phyloP scores from a whole-genome alignment of 371 early-diverging fungal species.

The Mortierella sp. region DNA sequence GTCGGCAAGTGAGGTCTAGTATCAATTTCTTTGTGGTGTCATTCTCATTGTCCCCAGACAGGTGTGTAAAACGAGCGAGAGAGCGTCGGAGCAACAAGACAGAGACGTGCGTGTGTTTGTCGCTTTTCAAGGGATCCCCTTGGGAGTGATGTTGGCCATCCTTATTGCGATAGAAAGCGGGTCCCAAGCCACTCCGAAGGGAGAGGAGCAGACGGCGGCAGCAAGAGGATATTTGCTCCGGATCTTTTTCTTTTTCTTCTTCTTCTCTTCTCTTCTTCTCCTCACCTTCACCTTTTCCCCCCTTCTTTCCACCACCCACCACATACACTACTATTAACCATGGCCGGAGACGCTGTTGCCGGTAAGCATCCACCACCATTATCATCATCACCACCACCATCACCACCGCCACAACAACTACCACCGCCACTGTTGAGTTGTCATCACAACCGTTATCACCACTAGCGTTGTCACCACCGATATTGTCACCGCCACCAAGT shows the following conservation, averaged over 20 bases:
- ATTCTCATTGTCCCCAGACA: not conserved
- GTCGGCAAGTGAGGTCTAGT: too few relatives aligned
- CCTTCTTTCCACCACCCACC: not conserved
- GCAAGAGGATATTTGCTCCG: not conserved
- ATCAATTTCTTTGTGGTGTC: too few relatives aligned
- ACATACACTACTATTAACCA: constrained; percentile 13
- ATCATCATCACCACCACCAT: not conserved
- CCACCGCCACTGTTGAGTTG: too few relatives aligned
- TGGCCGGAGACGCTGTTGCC: constrained; percentile 35
- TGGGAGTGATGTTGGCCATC: too few relatives aligned
- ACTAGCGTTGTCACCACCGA: not conserved
- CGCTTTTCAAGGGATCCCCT: too few relatives aligned
- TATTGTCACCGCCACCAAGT: not conserved
- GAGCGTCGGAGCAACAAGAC: not conserved
- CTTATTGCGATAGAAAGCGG: too few relatives aligned
- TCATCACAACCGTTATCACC: too few relatives aligned
- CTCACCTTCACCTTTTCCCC: constrained; percentile 1
- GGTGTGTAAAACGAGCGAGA: not conserved
- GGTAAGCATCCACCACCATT: constrained; percentile 25
- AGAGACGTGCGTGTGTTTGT: too few relatives aligned
- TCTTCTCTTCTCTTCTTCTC: not conserved
- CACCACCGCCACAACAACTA: too few relatives aligned
- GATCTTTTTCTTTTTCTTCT: constrained; percentile 4
- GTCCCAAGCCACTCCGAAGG: too few relatives aligned
- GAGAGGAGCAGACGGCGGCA: too few relatives aligned